phyloP scores from a whole-genome alignment of 2,329 filamentous ascomycete species.

The Colletotrichum tamarilloi region DNA sequence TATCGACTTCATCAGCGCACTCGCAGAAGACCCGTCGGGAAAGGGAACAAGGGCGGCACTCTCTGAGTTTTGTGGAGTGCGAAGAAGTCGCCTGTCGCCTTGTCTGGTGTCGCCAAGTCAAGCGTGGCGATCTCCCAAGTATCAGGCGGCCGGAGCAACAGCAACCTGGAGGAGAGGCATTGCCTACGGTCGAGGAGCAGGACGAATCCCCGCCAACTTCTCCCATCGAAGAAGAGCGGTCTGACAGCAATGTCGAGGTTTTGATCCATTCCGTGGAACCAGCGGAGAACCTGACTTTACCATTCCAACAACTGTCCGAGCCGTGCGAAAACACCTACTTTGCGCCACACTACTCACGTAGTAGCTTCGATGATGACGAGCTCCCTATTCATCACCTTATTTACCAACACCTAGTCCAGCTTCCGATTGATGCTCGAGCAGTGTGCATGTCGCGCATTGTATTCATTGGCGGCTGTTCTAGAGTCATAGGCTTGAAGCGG shows the following conservation, averaged over 20 bases:
- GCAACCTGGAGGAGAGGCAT: slow-evolving; percentile 47
- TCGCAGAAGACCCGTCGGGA: slow-evolving; percentile 5
- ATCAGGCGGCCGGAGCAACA: slow-evolving; percentile 11
- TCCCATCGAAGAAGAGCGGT: slow-evolving; percentile 37
- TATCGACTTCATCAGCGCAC: slow-evolving; percentile 36
- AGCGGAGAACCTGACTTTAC: slow-evolving; percentile 67
- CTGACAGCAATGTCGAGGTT: slow-evolving; percentile 50
- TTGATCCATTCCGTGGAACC: slow-evolving; percentile 59
- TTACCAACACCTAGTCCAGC: slow-evolving; percentile 78
- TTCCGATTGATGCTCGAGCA: slow-evolving; percentile 85
- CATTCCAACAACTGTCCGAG: slow-evolving; percentile 77
- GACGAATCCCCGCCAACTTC: slow-evolving; percentile 53
- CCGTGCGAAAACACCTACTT: slow-evolving; percentile 84
- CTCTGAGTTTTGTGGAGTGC: slow-evolving; percentile 79
- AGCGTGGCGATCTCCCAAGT: background rate
- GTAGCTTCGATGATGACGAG: slow-evolving; percentile 87
- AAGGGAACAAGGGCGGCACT: slow-evolving; percentile 41
- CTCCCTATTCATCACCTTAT: slow-evolving; percentile 80
- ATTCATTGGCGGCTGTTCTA: slow-evolving; percentile 84
- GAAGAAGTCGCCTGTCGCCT: slow-evolving; percentile 82
- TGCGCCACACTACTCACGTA: slow-evolving; percentile 59
- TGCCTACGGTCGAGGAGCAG: slow-evolving; percentile 67
- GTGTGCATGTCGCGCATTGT: slow-evolving; percentile 90
- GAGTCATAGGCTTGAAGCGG: slow-evolving; percentile 81
- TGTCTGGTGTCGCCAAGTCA: slow-evolving; percentile 74